A percentile compares a stretch with the other conserved stretches of the same genome.
These are phyloP conservation scores for Citrus glauca DNA, from an alignment of 345 rosid genomes.

Conservation along the genomic window DNA sequence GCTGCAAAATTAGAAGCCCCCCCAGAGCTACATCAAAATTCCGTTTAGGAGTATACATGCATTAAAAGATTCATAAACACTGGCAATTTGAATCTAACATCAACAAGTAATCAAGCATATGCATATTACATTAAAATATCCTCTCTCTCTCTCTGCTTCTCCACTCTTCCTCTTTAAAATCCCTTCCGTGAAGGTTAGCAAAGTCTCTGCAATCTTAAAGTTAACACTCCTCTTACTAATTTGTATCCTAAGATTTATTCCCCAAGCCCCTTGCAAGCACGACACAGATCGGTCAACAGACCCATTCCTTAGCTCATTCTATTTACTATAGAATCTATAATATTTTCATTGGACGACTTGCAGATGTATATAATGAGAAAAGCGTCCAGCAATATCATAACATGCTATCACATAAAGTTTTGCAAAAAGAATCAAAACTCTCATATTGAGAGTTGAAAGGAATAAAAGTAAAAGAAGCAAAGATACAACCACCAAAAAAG, in stretches of 20 bases:
- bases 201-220: background rate
- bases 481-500: background rate
- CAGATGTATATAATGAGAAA: background rate
- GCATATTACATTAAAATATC: background rate
- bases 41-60: background rate
- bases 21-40: background rate
- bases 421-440: background rate
- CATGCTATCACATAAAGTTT: background rate
- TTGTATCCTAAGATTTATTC: background rate
- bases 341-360: background rate
- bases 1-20: background rate
- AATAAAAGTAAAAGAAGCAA: background rate
- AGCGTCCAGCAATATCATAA: background rate
- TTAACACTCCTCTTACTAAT: background rate
- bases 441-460: background rate
- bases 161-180: background rate
- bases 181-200: background rate
- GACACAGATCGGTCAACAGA: background rate
- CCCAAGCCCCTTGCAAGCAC: background rate
- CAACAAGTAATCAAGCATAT: background rate
- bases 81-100: background rate
- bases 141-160: background rate
- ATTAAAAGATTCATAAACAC: background rate
- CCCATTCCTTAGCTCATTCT: background rate
- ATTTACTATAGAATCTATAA: background rate